A percentile compares a stretch with the other conserved stretches of the same genome.
Conservation (phyloP, 495 filamentous ascomycete species). For the Lepraria neglecta region DNA sequence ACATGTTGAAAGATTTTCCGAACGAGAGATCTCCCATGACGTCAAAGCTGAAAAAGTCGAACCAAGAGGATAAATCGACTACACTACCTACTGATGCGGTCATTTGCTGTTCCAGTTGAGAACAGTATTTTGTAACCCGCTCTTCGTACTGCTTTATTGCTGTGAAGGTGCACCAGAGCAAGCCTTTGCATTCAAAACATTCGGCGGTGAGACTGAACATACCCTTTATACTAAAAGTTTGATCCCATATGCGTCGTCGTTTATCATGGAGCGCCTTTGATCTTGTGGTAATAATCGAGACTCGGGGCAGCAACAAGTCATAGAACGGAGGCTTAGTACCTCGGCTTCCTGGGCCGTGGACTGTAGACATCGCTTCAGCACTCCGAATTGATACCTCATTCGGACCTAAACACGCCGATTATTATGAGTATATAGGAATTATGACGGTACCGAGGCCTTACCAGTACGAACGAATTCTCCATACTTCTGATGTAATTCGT, state of each 20-base stretch:
- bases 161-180: too few species aligned
- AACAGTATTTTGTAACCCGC: slow-evolving; percentile 28
- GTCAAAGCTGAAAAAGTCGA: slow-evolving; percentile 43
- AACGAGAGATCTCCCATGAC: slow-evolving; percentile 45
- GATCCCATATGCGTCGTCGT: slow-evolving; percentile 38
- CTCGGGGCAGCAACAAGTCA: slow-evolving; percentile 26
- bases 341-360: slow-evolving; percentile 28
- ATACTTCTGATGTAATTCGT: slow-evolving; percentile 31
- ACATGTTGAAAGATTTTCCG: slow-evolving; percentile 42
- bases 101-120: slow-evolving; percentile 23
- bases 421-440: not conserved
- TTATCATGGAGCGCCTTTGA: slow-evolving; percentile 31
- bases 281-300: slow-evolving; percentile 32
- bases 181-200: too few species aligned
- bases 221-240: slow-evolving; percentile 20
- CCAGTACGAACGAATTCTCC: slow-evolving; percentile 39
- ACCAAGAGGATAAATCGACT: slow-evolving; percentile 38
- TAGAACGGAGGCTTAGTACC: slow-evolving; percentile 35
- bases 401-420: slow-evolving; percentile 20
- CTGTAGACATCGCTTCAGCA: slow-evolving; percentile 28
- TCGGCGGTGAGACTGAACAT: too few species aligned
- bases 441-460: not conserved
- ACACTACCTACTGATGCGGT: slow-evolving; percentile 17
- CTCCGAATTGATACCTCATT: slow-evolving; percentile 36
- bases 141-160: slow-evolving; percentile 30